Base-by-base conservation (phyloP, 2,329 filamentous ascomycete genomes). In the Calonectria montana region DNA sequence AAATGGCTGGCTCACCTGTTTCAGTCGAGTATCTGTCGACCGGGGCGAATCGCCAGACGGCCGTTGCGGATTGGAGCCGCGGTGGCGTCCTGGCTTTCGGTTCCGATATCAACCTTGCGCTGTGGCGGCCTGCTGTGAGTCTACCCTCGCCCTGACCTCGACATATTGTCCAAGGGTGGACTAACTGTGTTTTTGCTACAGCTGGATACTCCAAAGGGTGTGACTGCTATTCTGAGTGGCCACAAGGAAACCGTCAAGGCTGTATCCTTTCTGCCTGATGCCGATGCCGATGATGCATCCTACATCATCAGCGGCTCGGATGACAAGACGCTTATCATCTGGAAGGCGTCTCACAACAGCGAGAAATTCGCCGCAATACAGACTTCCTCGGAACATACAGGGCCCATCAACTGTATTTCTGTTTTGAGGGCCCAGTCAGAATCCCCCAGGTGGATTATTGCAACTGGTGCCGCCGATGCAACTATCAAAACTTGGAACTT, bases 1-100 rank as follows among this genome's bases (percentile, higher is more conserved):
- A 74, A 43, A 83, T 83, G 81, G 76, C 77, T 69, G 71, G 71
- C 55, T 74, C 76, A 43, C 76, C 75, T 47, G 78, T 87, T 31
- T 83, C 82, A 31, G 80, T 86, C 74, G 84, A 87, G 73, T 91
- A 91, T 76, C 82, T 97, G 76, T 92, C 94, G 57, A 91, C 93
- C 74, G 97, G 97, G 72, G 96, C 95, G 57, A 99, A 98, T 83
- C 90, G 96, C 78, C 94, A 98, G 79, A 94, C 96, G 21, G 92
- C 93, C 18, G 94, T 95, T 31, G 96, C 96, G 31, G 96, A 98
- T 85, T 99, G 97, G 97, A 91, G 94, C 80, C 81, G 84, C 23
- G 85, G 88, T 74, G 94, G 93, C 12, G 82, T 95, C 53, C 87
- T 99, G 66, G 97, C 95, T 35, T 99, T 94, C 85, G 97, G 97